Evolutionary conservation across 495 filamentous ascomycete genomes (phyloP).

Genomic region (Diplogelasinospora grovesii): DNA sequence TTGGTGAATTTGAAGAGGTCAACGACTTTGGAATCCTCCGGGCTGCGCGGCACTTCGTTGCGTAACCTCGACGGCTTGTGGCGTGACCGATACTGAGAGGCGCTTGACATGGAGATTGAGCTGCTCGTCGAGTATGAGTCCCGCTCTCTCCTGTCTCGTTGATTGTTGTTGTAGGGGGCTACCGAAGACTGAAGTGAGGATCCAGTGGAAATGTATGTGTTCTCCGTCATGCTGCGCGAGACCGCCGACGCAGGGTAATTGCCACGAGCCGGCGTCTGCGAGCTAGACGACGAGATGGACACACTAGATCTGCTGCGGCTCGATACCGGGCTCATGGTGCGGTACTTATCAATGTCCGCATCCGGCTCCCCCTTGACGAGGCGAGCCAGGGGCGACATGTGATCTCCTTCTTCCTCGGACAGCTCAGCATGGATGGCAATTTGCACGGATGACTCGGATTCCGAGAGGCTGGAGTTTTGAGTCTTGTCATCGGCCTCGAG

Average conservation of each 20-base stretch:
- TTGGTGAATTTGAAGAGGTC: slow-evolving; percentile 65
- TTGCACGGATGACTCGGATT: slow-evolving; percentile 36
- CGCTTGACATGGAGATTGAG: slow-evolving; percentile 53
- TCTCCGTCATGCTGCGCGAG: slow-evolving; percentile 46
- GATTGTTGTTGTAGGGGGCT: slow-evolving; percentile 28
- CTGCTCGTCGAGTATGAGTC: slow-evolving; percentile 54
- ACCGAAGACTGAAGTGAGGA: slow-evolving; percentile 45
- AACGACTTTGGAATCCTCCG: slow-evolving; percentile 51
- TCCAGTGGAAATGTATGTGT: slow-evolving; percentile 58
- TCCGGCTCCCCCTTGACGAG: slow-evolving; percentile 53
- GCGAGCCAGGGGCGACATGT: slow-evolving; percentile 58
- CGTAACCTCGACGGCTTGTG: slow-evolving; percentile 65
- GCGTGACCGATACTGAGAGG: slow-evolving; percentile 57
- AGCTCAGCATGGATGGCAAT: slow-evolving; percentile 49
- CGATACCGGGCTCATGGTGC: slow-evolving; percentile 57
- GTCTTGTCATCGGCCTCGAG: slow-evolving; percentile 55
- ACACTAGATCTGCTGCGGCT: slow-evolving; percentile 59
- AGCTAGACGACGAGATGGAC: slow-evolving; percentile 45
- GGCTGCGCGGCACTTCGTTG: slow-evolving; percentile 68
- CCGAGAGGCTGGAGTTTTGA: slow-evolving; percentile 32
- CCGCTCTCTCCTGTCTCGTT: slow-evolving; percentile 35
- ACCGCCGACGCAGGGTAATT: slow-evolving; percentile 37
- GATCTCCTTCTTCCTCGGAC: slow-evolving; percentile 61
- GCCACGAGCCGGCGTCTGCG: slow-evolving; percentile 28
- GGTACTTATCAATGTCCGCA: slow-evolving; percentile 46